Evolutionary conservation across 2,329 filamentous ascomycete genomes (phyloP).

Genomic region (Mycosphaerella arachidis): DNA sequence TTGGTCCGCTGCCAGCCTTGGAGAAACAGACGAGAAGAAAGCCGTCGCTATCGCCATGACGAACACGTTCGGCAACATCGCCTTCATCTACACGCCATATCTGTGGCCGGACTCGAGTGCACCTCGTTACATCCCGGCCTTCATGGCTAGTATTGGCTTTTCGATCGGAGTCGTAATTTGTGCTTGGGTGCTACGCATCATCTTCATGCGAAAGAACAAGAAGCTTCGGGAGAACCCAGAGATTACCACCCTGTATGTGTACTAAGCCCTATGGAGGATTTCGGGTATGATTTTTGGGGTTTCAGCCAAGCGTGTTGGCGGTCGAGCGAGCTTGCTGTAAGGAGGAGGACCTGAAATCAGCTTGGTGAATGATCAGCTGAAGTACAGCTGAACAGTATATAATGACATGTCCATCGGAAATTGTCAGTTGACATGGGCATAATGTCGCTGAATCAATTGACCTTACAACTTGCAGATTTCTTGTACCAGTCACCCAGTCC

Average conservation of each 20-base stretch:
- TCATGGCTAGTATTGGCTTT: conserved; percentile 27
- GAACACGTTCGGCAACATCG: conserved; percentile 37
- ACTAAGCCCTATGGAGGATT: neutral
- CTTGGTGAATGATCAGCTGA: too few relatives aligned
- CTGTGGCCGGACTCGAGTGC: conserved; percentile 32
- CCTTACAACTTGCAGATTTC: neutral
- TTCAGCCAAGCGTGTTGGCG: too few relatives aligned
- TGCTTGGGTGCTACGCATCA: conserved; percentile 24
- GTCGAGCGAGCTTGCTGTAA: too few relatives aligned
- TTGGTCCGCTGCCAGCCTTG: conserved; percentile 41
- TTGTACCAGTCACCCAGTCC: neutral
- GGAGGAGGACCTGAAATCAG: too few relatives aligned
- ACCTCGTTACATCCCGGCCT: conserved; percentile 25
- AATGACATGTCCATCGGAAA: too few relatives aligned
- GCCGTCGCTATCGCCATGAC: conserved; percentile 42
- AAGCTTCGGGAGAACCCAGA: conserved; percentile 20
- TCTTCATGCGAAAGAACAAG: conserved; percentile 23
- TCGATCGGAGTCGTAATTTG: conserved; percentile 26
- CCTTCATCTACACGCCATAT: conserved; percentile 41
- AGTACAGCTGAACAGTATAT: too few relatives aligned
- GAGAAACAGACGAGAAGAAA: conserved; percentile 42
- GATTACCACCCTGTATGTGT: conserved; percentile 9
- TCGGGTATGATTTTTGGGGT: too few relatives aligned
- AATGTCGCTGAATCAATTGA: neutral
- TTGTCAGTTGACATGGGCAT: too few relatives aligned